These are phyloP conservation scores for Cenchrus americanus DNA, from an alignment of 176 grass and related monocot species.

Conservation along the genomic window DNA sequence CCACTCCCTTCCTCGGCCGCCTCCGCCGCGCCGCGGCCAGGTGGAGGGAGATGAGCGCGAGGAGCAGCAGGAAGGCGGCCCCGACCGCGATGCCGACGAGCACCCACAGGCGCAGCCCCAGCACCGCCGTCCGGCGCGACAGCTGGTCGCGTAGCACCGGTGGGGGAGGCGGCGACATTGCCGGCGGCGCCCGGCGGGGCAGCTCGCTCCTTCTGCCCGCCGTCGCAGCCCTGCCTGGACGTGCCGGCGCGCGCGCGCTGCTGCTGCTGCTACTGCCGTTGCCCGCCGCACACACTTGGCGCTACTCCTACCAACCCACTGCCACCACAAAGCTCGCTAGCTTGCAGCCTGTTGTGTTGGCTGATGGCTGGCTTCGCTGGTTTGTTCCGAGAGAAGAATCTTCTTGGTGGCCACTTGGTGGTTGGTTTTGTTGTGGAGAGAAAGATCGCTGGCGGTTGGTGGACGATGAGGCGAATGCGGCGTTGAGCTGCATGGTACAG, in stretches of 20 bases:
- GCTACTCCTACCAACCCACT: constrained; percentile 16
- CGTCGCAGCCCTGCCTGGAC: background rate
- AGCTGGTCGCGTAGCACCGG: constrained; percentile 71
- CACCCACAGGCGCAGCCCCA: constrained; percentile 92
- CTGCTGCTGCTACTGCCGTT: background rate
- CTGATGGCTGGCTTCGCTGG: too few species aligned
- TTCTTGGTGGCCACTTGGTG: too few species aligned
- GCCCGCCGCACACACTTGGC: background rate
- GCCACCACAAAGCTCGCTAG: background rate
- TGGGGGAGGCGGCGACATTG: constrained; percentile 49
- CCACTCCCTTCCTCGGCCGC: constrained; percentile 27
- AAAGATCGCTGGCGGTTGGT: too few species aligned
- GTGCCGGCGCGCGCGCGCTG: background rate
- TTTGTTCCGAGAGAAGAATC: too few species aligned
- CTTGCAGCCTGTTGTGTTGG: too few species aligned
- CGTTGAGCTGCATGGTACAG: constrained; percentile 39
- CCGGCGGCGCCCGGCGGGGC: background rate
- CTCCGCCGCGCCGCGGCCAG: constrained; percentile 52
- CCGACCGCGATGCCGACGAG: constrained; percentile 75
- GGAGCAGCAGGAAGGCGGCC: constrained; percentile 77
- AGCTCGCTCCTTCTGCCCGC: background rate
- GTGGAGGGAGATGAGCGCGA: constrained; percentile 75
- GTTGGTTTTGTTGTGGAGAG: too few species aligned
- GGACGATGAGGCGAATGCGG: too few species aligned
- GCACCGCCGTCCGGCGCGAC: constrained; percentile 66